Percentiles rank a stretch among this genome's conserved stretches.
These are phyloP conservation scores for Lichtheimia corymbifera DNA, from an alignment of 371 early-diverging fungal species.

Conservation along the genomic window DNA sequence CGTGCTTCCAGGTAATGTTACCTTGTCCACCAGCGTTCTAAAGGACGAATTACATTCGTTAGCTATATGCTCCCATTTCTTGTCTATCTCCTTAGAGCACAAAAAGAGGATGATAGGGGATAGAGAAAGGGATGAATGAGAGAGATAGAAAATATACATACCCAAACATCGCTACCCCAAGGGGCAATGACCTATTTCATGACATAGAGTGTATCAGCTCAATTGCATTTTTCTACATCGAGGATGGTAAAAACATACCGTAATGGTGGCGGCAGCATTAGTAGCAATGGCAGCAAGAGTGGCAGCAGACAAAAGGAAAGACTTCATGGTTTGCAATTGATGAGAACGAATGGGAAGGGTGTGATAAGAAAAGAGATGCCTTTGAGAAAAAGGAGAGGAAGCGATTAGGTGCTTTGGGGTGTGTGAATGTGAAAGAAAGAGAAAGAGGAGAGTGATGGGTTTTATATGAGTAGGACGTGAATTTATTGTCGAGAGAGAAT, in stretches of 20 bases:
- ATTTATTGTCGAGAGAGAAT: conserved; percentile 2
- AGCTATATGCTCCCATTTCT: not conserved
- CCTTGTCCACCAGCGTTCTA: conserved; percentile 46
- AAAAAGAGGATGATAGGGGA: not conserved
- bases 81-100: not conserved
- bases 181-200: conserved; percentile 41
- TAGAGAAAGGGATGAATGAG: conserved; percentile 1
- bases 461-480: not conserved
- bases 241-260: conserved; percentile 12
- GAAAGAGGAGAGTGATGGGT: conserved; percentile 1
- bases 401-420: not conserved
- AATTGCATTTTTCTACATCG: not conserved
- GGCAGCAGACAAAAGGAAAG: conserved; percentile 17
- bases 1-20: conserved; percentile 42
- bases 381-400: not conserved
- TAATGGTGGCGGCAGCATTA: conserved; percentile 19
- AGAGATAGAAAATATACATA: conserved; percentile 16
- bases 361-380: conserved; percentile 2
- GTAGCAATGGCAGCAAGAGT: conserved; percentile 19
- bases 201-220: not conserved
- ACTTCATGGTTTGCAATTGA: conserved; percentile 17
- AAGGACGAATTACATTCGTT: no score
- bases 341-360: conserved; percentile 13
- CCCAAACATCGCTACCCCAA: conserved; percentile 42
- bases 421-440: not conserved